Evolutionary conservation across 2,329 filamentous ascomycete genomes (phyloP).

Genomic region (Phyllachora maydis): DNA sequence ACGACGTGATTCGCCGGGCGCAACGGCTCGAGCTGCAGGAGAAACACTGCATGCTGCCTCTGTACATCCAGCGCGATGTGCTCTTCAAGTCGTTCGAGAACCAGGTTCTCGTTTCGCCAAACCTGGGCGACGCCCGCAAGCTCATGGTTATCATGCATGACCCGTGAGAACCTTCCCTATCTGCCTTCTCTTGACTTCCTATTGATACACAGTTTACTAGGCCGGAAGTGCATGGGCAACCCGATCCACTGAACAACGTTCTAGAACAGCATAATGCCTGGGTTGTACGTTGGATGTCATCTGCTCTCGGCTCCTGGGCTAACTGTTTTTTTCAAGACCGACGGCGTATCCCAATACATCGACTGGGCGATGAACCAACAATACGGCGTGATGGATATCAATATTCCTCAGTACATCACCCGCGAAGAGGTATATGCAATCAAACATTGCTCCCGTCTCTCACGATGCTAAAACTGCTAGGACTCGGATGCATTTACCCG

Average conservation of each 20-base stretch:
- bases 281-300: conserved; percentile 44
- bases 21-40: conserved; percentile 54
- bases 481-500: conserved; percentile 27
- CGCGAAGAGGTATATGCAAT: conserved; percentile 39
- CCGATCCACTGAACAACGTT: conserved; percentile 48
- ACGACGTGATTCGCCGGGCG: conserved; percentile 61
- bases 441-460: conserved; percentile 1
- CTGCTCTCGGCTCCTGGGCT: conserved; percentile 2
- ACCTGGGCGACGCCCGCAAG: conserved; percentile 42
- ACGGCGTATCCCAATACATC: conserved; percentile 62
- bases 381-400: conserved; percentile 79
- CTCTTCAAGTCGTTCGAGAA: conserved; percentile 66
- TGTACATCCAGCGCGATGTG: conserved; percentile 57
- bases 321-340: conserved; percentile 36
- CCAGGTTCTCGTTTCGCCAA: conserved; percentile 64
- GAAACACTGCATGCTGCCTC: conserved; percentile 55
- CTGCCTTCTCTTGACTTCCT: conserved; percentile 1
- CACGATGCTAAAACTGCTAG: conserved; percentile 9
- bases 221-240: conserved; percentile 48
- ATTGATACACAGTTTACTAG: conserved; percentile 16
- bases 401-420: conserved; percentile 62
- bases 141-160: conserved; percentile 82
- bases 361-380: conserved; percentile 60
- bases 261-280: conserved; percentile 72
- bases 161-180: conserved; percentile 31